Conservation (phyloP, 2,329 filamentous ascomycete genomes). For the Fusarium multiceps region DNA sequence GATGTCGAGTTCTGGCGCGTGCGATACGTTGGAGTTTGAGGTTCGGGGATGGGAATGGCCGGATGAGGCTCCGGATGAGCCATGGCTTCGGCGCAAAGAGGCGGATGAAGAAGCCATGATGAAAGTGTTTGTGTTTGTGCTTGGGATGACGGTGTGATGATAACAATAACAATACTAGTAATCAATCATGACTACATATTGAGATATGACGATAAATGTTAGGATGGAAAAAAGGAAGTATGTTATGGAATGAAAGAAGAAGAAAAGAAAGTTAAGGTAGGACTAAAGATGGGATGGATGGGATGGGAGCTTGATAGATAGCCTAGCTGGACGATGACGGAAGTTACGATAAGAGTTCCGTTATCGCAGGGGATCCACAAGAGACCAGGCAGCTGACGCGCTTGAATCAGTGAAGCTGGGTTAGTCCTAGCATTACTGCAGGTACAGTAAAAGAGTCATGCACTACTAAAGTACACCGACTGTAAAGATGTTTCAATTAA, state of each 20-base stretch:
- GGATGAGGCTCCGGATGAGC: constrained; percentile 52
- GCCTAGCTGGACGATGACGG: constrained; percentile 33
- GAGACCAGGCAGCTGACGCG: constrained; percentile 32
- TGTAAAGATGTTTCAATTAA: not conserved
- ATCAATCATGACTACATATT: constrained; percentile 42
- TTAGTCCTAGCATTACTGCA: not conserved
- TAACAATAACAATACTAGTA: not conserved
- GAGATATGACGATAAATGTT: constrained; percentile 7
- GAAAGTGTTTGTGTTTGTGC: not conserved
- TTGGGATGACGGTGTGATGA: not conserved
- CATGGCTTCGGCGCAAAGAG: constrained; percentile 52
- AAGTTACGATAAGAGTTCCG: constrained; percentile 39
- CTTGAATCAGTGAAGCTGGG: constrained; percentile 5
- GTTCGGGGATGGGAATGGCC: constrained; percentile 47
- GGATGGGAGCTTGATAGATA: constrained; percentile 36
- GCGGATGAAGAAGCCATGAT: constrained; percentile 53
- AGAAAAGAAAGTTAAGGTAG: constrained; percentile 12
- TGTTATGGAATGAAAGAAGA: constrained; percentile 11
- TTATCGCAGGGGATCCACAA: constrained; percentile 28
- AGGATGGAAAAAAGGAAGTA: constrained; percentile 1
- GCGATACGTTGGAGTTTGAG: constrained; percentile 34
- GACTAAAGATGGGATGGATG: constrained; percentile 1
- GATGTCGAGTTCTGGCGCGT: constrained; percentile 55
- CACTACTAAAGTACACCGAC: not conserved
- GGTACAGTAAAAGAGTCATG: not conserved